phyloP scores from a whole-genome alignment of 225 moss, liverwort and hornwort genomes.

The Neckera pumila region DNA sequence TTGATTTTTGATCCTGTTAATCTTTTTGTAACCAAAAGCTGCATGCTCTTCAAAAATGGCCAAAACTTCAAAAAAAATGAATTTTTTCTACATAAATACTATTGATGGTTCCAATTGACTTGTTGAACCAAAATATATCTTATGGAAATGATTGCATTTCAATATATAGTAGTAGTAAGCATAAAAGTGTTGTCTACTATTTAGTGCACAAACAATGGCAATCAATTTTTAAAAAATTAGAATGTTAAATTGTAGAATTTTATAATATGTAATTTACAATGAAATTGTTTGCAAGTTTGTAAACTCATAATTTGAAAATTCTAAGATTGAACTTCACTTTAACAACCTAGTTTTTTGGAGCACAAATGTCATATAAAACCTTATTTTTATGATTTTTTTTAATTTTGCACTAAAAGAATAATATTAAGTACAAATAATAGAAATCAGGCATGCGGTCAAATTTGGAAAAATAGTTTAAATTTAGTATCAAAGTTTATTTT shows the following conservation, averaged over 20 bases:
- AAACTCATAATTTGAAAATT: background rate
- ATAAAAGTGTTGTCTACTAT: background rate
- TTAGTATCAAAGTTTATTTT: background rate
- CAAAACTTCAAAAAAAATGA: rapidly evolving
- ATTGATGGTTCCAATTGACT: no score
- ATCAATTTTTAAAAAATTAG: background rate
- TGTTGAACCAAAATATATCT: background rate
- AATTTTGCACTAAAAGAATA: background rate
- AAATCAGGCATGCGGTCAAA: background rate
- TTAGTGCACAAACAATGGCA: background rate
- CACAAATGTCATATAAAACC: background rate
- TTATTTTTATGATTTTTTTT: background rate
- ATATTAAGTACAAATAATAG: background rate
- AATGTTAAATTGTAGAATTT: no score
- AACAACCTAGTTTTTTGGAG: rapidly evolving
- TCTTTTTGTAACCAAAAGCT: rapidly evolving
- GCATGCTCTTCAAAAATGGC: background rate
- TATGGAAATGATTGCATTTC: background rate
- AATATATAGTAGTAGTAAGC: background rate
- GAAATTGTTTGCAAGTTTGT: background rate
- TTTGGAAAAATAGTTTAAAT: background rate
- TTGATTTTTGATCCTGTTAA: rapidly evolving
- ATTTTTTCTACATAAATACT: background rate
- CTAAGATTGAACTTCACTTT: background rate
- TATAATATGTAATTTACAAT: background rate